phyloP scores from a whole-genome alignment of 169 alveolate species.

The Eimeria mitis region DNA sequence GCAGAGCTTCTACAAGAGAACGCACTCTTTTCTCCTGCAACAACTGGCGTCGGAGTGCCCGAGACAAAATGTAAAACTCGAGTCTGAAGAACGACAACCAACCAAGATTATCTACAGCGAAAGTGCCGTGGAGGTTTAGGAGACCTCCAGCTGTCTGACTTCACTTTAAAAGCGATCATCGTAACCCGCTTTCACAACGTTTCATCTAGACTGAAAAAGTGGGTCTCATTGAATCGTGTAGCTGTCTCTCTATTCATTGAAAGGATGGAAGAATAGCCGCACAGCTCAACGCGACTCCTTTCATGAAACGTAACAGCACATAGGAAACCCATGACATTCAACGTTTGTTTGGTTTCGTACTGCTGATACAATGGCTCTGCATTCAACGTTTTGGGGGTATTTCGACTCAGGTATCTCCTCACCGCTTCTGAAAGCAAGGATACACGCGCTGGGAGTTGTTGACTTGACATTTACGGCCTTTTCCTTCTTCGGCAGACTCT shows the following conservation, averaged over 20 bases:
- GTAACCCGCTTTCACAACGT: background rate
- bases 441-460: background rate
- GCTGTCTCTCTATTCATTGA: background rate
- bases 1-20: background rate
- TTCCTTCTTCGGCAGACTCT: conserved; percentile 6
- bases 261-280: background rate
- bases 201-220: background rate
- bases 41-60: conserved; percentile 46
- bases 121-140: background rate
- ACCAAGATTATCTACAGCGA: background rate
- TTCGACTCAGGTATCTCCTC: conserved; percentile 1
- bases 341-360: background rate
- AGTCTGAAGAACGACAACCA: conserved; percentile 15
- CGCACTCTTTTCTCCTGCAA: conserved; percentile 28
- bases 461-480: background rate
- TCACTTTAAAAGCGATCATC: background rate
- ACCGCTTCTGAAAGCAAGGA: conserved; percentile 70
- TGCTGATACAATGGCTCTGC: background rate
- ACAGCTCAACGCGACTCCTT: background rate
- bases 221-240: background rate
- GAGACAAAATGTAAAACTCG: conserved; percentile 32
- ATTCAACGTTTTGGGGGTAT: background rate
- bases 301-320: background rate
- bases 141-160: background rate
- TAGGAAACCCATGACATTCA: background rate